Conservation (phyloP, 148 eudicot species). For the Cornus florida region DNA sequence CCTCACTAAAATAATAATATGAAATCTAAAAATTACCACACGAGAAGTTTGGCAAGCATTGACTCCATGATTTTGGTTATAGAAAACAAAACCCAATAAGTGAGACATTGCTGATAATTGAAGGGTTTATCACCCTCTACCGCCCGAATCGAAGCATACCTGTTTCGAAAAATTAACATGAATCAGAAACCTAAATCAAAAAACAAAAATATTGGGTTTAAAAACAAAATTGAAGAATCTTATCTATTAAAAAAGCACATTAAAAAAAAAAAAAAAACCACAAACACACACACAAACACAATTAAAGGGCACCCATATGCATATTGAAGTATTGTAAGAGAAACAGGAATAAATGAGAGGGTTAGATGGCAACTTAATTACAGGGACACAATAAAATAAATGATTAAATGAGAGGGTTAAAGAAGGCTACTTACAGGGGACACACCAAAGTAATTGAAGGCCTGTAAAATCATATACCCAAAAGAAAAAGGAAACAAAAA, state of each 20-base stretch:
- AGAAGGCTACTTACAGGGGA: conserved; percentile 15
- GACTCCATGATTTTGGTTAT: conserved; percentile 19
- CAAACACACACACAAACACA: background rate
- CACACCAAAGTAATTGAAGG: conserved; percentile 11
- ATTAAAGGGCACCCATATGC: background rate
- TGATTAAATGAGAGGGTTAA: background rate
- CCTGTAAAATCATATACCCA: conserved; percentile 7
- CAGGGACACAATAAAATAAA: background rate
- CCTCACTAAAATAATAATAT: too few species aligned
- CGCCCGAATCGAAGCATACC: conserved; percentile 28
- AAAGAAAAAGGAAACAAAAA: too few species aligned
- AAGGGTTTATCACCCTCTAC: conserved; percentile 13
- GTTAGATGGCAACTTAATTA: conserved; percentile 5
- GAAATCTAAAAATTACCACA: conserved; percentile 11
- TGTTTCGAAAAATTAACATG: background rate
- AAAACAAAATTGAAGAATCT: background rate
- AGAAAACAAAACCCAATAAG: conserved; percentile 21
- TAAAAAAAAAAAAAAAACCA: too few species aligned
- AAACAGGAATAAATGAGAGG: background rate
- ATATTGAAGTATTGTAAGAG: background rate
- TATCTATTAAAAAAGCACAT: too few species aligned
- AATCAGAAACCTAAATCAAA: background rate
- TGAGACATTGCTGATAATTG: conserved; percentile 17
- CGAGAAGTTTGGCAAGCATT: conserved; percentile 14
- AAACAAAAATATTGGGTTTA: background rate